Percentiles rank a stretch among this genome's conserved stretches.
Conservation (phyloP, 208 protist genomes). For the Crithidia brevicula region DNA sequence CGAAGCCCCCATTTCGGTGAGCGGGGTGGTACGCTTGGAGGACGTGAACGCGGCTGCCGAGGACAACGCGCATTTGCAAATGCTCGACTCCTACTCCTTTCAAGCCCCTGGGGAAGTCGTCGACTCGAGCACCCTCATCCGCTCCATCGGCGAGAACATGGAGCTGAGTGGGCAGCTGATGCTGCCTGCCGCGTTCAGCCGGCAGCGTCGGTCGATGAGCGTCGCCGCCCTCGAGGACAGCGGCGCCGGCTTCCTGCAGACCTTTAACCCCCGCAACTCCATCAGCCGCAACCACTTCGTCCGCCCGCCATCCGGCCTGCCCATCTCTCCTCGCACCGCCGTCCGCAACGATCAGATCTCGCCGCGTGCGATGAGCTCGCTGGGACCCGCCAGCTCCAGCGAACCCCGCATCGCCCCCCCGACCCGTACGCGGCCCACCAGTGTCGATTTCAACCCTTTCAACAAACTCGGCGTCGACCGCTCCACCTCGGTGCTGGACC, state of each 20-base stretch:
- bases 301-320: conserved; percentile 39
- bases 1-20: conserved; percentile 21
- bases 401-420: conserved; percentile 34
- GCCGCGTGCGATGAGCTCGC: conserved; percentile 15
- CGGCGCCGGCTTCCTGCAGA: conserved; percentile 23
- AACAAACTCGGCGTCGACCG: conserved; percentile 64
- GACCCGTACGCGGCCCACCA: conserved; percentile 46
- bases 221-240: conserved; percentile 29
- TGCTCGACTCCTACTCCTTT: conserved; percentile 11
- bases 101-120: neutral
- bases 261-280: conserved; percentile 29
- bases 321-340: conserved; percentile 35
- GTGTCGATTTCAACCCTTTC: conserved; percentile 77
- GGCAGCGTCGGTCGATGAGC: conserved; percentile 26
- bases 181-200: neutral
- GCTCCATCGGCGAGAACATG: conserved; percentile 11
- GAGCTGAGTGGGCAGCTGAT: conserved; percentile 11
- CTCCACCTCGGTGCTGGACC: conserved; percentile 78
- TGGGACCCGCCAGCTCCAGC: conserved; percentile 35
- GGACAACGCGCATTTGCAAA: neutral
- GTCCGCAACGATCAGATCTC: conserved; percentile 30
- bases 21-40: conserved; percentile 28
- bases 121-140: conserved; percentile 7
- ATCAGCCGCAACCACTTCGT: conserved; percentile 56
- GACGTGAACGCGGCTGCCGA: conserved; percentile 12